phyloP scores from a whole-genome alignment of 495 filamentous ascomycete species.

The Trypethelium eluteriae region DNA sequence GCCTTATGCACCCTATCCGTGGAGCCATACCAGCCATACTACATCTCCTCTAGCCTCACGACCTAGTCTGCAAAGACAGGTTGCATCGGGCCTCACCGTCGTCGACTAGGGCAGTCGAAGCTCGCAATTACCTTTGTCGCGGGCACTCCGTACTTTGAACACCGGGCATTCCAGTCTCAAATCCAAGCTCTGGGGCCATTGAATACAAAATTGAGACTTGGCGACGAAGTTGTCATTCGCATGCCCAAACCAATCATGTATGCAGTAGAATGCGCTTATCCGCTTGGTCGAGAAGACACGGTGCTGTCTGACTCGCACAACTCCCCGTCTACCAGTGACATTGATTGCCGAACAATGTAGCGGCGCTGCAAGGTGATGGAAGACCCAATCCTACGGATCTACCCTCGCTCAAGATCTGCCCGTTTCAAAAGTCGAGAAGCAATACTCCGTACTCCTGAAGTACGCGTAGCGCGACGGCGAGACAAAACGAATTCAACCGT shows the following conservation, averaged over 20 bases:
- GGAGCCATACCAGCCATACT: background rate
- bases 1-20: background rate
- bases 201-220: too few relatives aligned
- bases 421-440: background rate
- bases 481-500: background rate
- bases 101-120: background rate
- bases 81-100: background rate
- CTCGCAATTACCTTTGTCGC: background rate
- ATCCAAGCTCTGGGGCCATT: too few relatives aligned
- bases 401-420: background rate
- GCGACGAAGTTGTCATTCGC: too few relatives aligned
- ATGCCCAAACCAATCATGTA: too few relatives aligned
- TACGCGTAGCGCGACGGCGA: background rate
- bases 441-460: background rate
- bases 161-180: too few relatives aligned
- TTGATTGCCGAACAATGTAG: background rate
- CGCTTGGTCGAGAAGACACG: too few relatives aligned
- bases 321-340: background rate
- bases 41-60: background rate
- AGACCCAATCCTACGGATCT: background rate
- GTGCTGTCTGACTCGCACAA: background rate
- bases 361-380: background rate
- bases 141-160: too few relatives aligned
- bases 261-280: too few relatives aligned
- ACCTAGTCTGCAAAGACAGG: background rate